Evolutionary conservation across 768 basidiomycete species (phyloP), one percentile per base, ranked within the genome.

Genomic region (Galerina marginata): DNA sequence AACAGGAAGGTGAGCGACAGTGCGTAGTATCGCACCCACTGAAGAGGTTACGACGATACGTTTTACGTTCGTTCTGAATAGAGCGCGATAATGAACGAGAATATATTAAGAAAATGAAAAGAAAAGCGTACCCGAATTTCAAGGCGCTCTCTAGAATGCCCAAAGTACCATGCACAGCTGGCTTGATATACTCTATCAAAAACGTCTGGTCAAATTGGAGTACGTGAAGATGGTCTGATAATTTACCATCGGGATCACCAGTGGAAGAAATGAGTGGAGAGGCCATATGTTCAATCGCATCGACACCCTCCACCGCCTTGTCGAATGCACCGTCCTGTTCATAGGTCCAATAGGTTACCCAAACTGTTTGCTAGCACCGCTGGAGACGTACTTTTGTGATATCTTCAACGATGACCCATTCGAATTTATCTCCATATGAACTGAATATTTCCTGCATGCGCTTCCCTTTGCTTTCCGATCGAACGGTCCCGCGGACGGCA

Each of bases 31-130:
- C 0, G 86, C 74, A 0, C 83, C 88, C 38, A 71, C 73, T 0
- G 90, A 91, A 9, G 86, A 86, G 0, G 89, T 90, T 61, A 91
- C 72, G 12, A 93, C 85, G 44, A 95, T 75, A 3, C 92, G 84
- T 69, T 89, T 86, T 63, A 94, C 76, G 7, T 71, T 61, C 6
- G 79, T 63, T 60, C 83, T 78, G 66, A 36, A 56, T 7, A 4
- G 37, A 20, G 36, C 16, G 25, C 5, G 4, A 16, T 43, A 14
- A 38, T 23, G 16, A 56, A 45, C 12, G 12, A 14, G 1, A 45
- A 39, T 26, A 6, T 26, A 6, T 29, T n/a, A 12, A 43, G 14
- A 20, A 25, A 11, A 23, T n/a, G 14, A 47, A 6, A 25, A 29
- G 12, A n/a, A 10, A 47, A 20, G 45, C 75, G 23, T 61, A 87